Evolutionary conservation across 2,329 filamentous ascomycete species (phyloP), one percentile per base, ranked within the genome.

Genomic region (Aspergillus clavatus): DNA sequence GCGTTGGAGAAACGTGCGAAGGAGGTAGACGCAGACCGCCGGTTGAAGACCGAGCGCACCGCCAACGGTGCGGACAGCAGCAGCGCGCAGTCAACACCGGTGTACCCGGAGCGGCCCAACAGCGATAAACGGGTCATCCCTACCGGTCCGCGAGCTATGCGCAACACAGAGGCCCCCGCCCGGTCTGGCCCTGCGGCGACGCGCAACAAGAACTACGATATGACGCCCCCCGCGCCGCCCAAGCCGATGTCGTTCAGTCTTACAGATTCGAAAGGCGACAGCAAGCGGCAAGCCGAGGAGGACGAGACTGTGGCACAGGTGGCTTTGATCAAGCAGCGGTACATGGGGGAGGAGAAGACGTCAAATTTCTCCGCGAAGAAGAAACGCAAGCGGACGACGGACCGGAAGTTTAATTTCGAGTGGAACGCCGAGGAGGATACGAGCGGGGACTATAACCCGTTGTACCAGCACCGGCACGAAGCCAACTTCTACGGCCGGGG

Each of bases 361-460:
- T 90, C 86, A 4, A 95, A 80, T 28, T 96, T 97, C 62, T 95
- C 89, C 0, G 90, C 90, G 1, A 88, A 93, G 73, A 98, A 97
- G 78, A 97, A 97, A 75, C 81, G 91, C 45, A 86, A 87, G 72
- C 80, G 91, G 50, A 95, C 89, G 1, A 93, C 88, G 1, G 91
- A 95, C 62, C 89, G 90, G 70, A 97, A 98, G 66, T 98, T 98
- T 74, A 98, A 96, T 60, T 98, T 98, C 59, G 93, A 95, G 59
- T 98, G 93, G 93, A 94, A 95, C 57, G 80, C 82, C 1, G 87
- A 94, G 50, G 93, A 98, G 63, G 93, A 98, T 67, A 98, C 93
- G 0, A 91, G 84, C 53, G 79, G 76, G 2, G 84, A 88, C 56
- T 86, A 89, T 62, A 90, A 95, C 57, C 86, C 87, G 1, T 76